A percentile compares a stretch with the other conserved stretches of the same genome.
Conservation (phyloP, 208 protist genomes). For the Leishmania lainsoni region DNA sequence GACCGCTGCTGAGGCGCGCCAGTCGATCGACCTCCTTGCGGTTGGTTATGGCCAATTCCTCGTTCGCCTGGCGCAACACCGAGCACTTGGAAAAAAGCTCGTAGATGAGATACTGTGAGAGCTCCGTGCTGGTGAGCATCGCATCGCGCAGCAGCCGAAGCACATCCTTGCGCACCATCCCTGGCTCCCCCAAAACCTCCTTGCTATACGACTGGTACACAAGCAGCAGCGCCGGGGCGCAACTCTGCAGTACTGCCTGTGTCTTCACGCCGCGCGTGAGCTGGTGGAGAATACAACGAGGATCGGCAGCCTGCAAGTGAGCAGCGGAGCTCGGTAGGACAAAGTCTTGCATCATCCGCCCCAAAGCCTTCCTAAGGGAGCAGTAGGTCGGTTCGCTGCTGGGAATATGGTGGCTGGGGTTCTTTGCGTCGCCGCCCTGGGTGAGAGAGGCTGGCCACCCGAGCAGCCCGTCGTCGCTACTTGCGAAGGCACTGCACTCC, state of each 20-base stretch:
- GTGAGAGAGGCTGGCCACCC: not conserved
- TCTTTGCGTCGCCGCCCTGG: not conserved
- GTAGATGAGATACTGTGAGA: constrained; percentile 79
- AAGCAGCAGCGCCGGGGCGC: constrained; percentile 62
- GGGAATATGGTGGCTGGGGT: not conserved
- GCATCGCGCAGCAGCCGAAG: constrained; percentile 83
- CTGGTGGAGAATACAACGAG: constrained; percentile 37
- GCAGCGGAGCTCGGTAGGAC: constrained; percentile 26
- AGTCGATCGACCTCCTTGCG: constrained; percentile 64
- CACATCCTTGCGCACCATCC: constrained; percentile 72
- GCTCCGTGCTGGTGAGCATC: constrained; percentile 90
- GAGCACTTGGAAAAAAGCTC: constrained; percentile 84
- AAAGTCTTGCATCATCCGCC: constrained; percentile 21
- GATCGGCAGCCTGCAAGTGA: constrained; percentile 9
- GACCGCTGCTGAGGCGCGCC: constrained; percentile 28
- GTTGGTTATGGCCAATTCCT: constrained; percentile 52
- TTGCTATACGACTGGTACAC: constrained; percentile 82
- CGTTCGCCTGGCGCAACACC: constrained; percentile 46
- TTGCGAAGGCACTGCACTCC: not conserved
- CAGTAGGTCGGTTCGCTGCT: constrained; percentile 13
- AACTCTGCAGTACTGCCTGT: constrained; percentile 52
- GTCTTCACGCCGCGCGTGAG: constrained; percentile 56
- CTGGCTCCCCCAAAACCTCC: constrained; percentile 64
- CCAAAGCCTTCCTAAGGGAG: constrained; percentile 24
- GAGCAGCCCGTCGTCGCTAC: not conserved